Base-by-base conservation (phyloP, 2,329 filamentous ascomycete genomes). In the Aspergillus fijiensis region DNA sequence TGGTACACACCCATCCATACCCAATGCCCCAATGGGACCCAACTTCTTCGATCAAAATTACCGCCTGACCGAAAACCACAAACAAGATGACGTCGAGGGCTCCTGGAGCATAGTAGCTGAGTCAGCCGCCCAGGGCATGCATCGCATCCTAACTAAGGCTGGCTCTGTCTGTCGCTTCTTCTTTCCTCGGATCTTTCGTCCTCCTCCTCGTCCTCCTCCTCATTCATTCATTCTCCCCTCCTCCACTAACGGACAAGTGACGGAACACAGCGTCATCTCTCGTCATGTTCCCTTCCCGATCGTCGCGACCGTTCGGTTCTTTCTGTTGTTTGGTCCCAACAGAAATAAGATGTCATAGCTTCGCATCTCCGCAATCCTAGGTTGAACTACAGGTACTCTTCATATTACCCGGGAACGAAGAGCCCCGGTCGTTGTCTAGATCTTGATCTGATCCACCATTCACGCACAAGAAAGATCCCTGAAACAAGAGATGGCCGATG, bases 201-300 rank as follows among this genome's bases (percentile, higher is more conserved):
- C 2, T 23, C 23, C 23, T 23, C 23, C 23, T 23, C 23, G 19
- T 2, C 19, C 27, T 21, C 33, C 27, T 19, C 29, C 25, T 51
- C 29, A 31, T 27, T 19, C 50, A 29, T 27, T 27, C 27, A 27
- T 25, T 23, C 23, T 42, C 31, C 19, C 31, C 21, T 25, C 33
- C n/a, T 23, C 14, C 3, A 11, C 21, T 42, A 23, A 23, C 23
- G 33, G 10, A 12, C n/a, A 16, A 16, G 23, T 48, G 42, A 35
- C 53, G 16, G 14, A 23, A n/a, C 25, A n/a, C 53, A 12, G 53
- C 53, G 53, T 55, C 53, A 55, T 55, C 16, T 16, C 10, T 49
- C 53, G 53, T 55, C 53, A 55, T 55, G 12, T n/a, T 16, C 12
- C 21, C 25, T n/a, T 29, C 25, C 23, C 21, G 16, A 29, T 45